Evolutionary conservation across 2,329 filamentous ascomycete species (phyloP).

Genomic region (Clarireedia paspali): DNA sequence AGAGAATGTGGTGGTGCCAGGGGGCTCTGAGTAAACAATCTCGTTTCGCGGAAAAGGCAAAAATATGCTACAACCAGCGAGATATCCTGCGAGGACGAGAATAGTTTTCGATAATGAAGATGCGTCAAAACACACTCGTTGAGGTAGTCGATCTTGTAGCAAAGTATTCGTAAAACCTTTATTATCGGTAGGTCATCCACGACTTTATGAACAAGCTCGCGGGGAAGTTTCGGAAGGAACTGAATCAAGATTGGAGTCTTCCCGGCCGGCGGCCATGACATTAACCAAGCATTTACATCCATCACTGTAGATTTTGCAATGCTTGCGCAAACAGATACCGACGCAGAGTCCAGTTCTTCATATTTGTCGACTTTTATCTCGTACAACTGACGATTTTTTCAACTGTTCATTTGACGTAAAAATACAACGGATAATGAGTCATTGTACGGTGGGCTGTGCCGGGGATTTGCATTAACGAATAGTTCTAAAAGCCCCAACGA

Average conservation of each 20-base stretch:
- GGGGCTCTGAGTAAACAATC: neutral
- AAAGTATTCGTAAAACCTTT: conserved; percentile 10
- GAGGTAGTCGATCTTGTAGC: neutral
- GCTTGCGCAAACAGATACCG: no score
- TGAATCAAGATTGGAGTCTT: conserved; percentile 4
- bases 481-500: no score
- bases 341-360: no score
- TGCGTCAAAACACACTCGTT: neutral
- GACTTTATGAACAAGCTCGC: conserved; percentile 13
- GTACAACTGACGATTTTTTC: no score
- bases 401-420: no score
- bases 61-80: neutral
- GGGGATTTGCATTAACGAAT: no score
- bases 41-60: neutral
- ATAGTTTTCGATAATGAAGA: neutral
- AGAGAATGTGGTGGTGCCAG: neutral
- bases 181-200: conserved; percentile 9
- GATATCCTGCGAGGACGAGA: neutral
- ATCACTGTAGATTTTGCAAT: neutral
- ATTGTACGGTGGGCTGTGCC: no score
- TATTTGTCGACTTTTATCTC: no score
- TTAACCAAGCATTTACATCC: neutral
- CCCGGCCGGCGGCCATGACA: neutral
- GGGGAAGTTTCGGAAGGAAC: conserved; percentile 7
- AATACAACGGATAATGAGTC: no score